A percentile compares a stretch with the other conserved stretches of the same genome.
These are phyloP conservation scores for Chrysoporthe cubensis DNA, from an alignment of 2,329 filamentous ascomycete species.

Conservation along the genomic window DNA sequence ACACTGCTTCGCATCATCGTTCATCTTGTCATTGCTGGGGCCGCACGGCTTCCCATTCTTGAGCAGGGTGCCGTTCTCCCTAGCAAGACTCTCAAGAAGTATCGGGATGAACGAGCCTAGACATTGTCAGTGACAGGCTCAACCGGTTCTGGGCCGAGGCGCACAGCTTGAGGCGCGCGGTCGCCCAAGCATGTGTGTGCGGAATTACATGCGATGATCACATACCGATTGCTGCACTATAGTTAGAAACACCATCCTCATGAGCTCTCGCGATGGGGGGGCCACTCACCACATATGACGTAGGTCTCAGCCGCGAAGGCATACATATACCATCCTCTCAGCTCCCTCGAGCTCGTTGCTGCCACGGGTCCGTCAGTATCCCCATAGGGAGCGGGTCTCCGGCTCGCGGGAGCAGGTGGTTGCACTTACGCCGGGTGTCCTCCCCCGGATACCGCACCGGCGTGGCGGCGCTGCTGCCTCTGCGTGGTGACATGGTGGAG, in stretches of 20 bases:
- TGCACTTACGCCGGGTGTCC: conserved; percentile 66
- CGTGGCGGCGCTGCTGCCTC: conserved; percentile 34
- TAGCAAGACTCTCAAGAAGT: conserved; percentile 87
- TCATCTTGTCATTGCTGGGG: conserved; percentile 58
- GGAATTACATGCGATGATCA: conserved; percentile 3
- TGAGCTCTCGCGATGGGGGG: background rate
- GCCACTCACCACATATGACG: conserved; percentile 80
- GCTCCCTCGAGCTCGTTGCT: conserved; percentile 81
- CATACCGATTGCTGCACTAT: conserved; percentile 36
- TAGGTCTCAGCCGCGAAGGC: conserved; percentile 97
- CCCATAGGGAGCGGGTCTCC: background rate
- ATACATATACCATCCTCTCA: conserved; percentile 94
- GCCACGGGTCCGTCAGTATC: no score
- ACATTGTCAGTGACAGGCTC: background rate
- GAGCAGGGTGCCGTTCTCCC: conserved; percentile 87
- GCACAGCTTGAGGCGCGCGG: background rate
- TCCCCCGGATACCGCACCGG: conserved; percentile 73
- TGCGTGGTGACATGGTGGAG: conserved; percentile 17
- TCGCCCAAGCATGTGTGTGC: background rate
- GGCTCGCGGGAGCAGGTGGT: background rate
- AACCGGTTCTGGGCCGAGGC: background rate
- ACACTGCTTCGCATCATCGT: conserved; percentile 66
- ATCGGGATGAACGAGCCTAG: conserved; percentile 94
- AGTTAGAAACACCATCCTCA: conserved; percentile 14
- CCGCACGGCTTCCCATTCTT: conserved; percentile 78